A percentile compares a stretch with the other conserved stretches of the same genome.
phyloP scores from a whole-genome alignment of 768 basidiomycete genomes.

The Collybia sp. region DNA sequence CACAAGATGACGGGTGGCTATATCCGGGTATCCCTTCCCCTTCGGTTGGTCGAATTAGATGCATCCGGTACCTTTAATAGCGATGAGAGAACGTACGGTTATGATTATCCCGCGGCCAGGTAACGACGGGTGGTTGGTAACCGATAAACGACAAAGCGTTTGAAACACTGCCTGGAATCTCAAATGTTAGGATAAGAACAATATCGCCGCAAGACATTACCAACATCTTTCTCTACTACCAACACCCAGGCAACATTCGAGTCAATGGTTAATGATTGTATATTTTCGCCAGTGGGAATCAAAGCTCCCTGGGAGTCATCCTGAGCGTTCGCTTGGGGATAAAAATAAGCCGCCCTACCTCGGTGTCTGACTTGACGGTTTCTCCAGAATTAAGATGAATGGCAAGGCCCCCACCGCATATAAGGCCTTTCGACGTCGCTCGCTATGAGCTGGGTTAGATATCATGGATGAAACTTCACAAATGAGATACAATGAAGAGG shows the following conservation, averaged over 20 bases:
- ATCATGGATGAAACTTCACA: neutral
- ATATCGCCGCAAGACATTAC: constrained; percentile 4
- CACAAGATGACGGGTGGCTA: constrained; percentile 84
- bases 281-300: constrained; percentile 74
- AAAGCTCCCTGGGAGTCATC: constrained; percentile 51
- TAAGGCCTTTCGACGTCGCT: constrained; percentile 85
- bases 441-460: constrained; percentile 42
- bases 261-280: constrained; percentile 55
- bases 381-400: constrained; percentile 59
- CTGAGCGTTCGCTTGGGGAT: neutral
- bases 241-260: constrained; percentile 69
- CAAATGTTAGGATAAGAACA: neutral
- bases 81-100: constrained; percentile 45
- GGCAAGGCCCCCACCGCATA: constrained; percentile 61
- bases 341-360: constrained; percentile 34
- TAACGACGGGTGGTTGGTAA: constrained; percentile 44
- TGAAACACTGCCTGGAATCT: constrained; percentile 84
- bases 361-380: constrained; percentile 45
- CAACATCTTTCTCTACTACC: constrained; percentile 91
- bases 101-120: constrained; percentile 70
- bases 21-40: constrained; percentile 98
- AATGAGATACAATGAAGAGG: constrained; percentile 61
- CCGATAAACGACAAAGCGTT: constrained; percentile 58
- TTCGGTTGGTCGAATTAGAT: constrained; percentile 20
- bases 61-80: neutral